Evolutionary conservation across 257 asterid species (phyloP), one percentile per base, ranked within the genome.

Genomic region (Solanum appendiculatum): DNA sequence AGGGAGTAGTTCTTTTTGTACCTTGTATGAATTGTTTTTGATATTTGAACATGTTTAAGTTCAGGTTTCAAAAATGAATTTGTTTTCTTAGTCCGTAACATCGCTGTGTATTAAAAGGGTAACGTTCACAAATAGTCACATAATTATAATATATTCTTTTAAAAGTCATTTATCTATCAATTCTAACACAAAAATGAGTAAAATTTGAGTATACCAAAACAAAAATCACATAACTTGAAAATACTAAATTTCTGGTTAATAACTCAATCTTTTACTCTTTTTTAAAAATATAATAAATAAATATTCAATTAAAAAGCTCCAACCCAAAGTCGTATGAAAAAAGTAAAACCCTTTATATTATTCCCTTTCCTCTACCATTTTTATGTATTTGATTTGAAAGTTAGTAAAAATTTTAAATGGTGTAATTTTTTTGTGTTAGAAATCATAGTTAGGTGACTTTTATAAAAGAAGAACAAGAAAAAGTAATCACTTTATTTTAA

Each of bases 391-490:
- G 63, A 54, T n/a, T 6, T n/a, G n/a, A n/a, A n/a, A n/a, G n/a
- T n/a, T n/a, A n/a, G n/a, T n/a, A n/a, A n/a, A n/a, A 54, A 18
- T 20, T 54, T 60, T 9, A 23, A 23, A 60, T 60, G 23, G 68
- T 23, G 27, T 0, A 15, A 58, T 9, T 58, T 9, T 58, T 58
- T 60, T 1, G 14, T 60, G 14, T 58, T 58, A 9, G 9, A 58
- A 58, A 58, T 58, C 11, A 23, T 60, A 58, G 13, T 60, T n/a
- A 23, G 1, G 5, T 23, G 7, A 23, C 15, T 58, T 58, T 23
- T 23, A 23, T 10, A 5, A 11, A 1, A 2, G 2, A 20, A 54
- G 0, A 15, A 8, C n/a, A 54, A 0, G 0, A 54, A 4, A 58
- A 23, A 10, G 20, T 23, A 56, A 20, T 9, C 13, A 58, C 15